A percentile compares a stretch with the other conserved stretches of the same genome.
Evolutionary conservation across 2,329 filamentous ascomycete species (phyloP).

Genomic region (Chalara sp.): DNA sequence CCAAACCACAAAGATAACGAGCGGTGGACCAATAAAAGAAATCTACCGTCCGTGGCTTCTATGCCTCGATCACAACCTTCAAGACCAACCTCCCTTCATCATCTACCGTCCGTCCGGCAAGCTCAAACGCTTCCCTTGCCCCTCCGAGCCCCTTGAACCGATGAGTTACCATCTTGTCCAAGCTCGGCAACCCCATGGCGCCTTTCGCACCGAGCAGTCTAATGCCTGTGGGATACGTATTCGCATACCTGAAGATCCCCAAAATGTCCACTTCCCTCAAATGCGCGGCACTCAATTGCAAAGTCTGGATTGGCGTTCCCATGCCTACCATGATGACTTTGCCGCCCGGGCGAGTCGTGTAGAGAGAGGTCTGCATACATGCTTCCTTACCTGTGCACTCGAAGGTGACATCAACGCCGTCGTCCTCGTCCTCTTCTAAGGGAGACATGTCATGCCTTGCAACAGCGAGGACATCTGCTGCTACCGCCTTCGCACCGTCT

Average conservation of each 20-base stretch:
- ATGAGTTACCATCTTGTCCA: constrained; percentile 70
- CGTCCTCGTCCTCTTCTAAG: constrained; percentile 46
- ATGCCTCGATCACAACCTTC: constrained; percentile 62
- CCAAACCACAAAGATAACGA: background rate
- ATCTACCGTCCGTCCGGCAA: constrained; percentile 63
- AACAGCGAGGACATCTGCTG: constrained; percentile 40
- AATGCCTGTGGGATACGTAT: constrained; percentile 69
- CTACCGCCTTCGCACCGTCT: constrained; percentile 42
- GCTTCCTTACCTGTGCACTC: constrained; percentile 72
- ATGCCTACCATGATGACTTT: constrained; percentile 73
- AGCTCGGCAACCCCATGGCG: constrained; percentile 45
- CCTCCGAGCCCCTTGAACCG: constrained; percentile 58
- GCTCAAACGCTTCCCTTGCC: constrained; percentile 59
- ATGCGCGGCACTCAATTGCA: constrained; percentile 66
- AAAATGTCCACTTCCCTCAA: constrained; percentile 71
- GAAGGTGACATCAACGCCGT: constrained; percentile 63
- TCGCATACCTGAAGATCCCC: constrained; percentile 73
- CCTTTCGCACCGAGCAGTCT: constrained; percentile 43
- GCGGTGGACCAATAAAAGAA: background rate
- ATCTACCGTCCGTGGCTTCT: constrained; percentile 7
- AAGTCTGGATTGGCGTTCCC: constrained; percentile 69
- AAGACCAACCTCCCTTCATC: constrained; percentile 62
- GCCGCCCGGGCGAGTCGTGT: constrained; percentile 62
- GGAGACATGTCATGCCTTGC: constrained; percentile 19
- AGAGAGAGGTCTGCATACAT: constrained; percentile 70